phyloP scores from a whole-genome alignment of 176 grass and related monocot species.

The Panicum miliaceum region DNA sequence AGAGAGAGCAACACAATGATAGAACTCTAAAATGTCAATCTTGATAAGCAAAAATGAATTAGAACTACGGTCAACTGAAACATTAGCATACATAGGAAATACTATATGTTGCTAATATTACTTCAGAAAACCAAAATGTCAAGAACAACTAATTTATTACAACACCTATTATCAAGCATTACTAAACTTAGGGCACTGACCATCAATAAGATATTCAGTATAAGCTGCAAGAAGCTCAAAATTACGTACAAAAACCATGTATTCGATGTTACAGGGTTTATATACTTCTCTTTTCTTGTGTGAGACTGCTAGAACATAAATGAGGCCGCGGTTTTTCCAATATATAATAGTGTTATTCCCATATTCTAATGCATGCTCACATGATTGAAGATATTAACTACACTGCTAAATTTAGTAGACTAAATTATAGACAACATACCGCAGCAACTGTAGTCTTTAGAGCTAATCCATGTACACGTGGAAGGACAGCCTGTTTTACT shows the following conservation, averaged over 20 bases:
- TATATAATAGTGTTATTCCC: not conserved
- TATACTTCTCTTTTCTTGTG: slow-evolving; percentile 2
- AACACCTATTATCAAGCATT: not conserved
- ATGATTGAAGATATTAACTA: slow-evolving; percentile 5
- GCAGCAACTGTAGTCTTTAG: slow-evolving; percentile 94
- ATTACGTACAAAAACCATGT: slow-evolving; percentile 33
- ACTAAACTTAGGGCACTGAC: not conserved
- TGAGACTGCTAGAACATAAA: slow-evolving; percentile 23
- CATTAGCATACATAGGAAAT: slow-evolving; percentile 5
- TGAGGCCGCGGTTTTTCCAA: not conserved
- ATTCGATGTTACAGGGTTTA: not conserved
- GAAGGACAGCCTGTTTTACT: slow-evolving; percentile 86
- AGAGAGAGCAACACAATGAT: not conserved
- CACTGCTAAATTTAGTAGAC: slow-evolving; percentile 18
- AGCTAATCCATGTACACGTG: slow-evolving; percentile 94
- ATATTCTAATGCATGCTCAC: slow-evolving; percentile 16
- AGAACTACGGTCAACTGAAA: slow-evolving; percentile 13
- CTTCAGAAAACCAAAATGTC: slow-evolving; percentile 7
- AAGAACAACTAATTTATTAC: no score
- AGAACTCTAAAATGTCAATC: slow-evolving; percentile 15
- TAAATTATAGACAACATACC: slow-evolving; percentile 55
- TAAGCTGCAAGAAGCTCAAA: slow-evolving; percentile 3
- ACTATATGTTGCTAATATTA: slow-evolving; percentile 12
- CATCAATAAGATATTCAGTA: not conserved
- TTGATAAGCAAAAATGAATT: slow-evolving; percentile 15